Percentiles rank a stretch among this genome's conserved stretches.
Evolutionary conservation across 176 grass and related monocot genomes (phyloP).

Genomic region (Elymus sibiricus): DNA sequence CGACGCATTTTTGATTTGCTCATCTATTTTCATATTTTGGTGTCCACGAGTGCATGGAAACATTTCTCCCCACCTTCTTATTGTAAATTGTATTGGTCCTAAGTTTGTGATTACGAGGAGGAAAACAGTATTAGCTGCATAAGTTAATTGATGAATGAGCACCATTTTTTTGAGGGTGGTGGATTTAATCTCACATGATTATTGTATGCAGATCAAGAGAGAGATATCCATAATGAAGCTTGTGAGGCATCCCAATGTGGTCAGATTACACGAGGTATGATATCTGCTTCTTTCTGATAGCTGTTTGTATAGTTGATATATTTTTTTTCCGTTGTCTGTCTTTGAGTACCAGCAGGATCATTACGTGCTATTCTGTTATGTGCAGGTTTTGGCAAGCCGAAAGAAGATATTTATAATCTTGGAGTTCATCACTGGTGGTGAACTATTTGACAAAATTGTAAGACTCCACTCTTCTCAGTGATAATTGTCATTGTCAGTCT

Average conservation of each 20-base stretch:
- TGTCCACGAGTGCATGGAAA: background rate
- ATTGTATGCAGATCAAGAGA: constrained; percentile 78
- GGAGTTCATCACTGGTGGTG: constrained; percentile 94
- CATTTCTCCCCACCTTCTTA: background rate
- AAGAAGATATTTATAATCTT: constrained; percentile 99
- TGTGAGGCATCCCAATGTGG: constrained; percentile 95
- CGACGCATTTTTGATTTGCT: background rate
- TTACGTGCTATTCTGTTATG: constrained; percentile 31
- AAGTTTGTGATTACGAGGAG: background rate
- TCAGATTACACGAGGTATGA: constrained; percentile 76
- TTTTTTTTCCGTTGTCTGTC: background rate
- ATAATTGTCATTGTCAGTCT: constrained; percentile 22
- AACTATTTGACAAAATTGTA: constrained; percentile 99
- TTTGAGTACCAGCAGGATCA: background rate
- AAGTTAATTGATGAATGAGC: constrained; percentile 20
- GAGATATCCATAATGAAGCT: constrained; percentile 99
- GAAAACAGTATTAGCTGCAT: constrained; percentile 4
- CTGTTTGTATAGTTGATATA: background rate
- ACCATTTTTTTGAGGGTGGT: background rate
- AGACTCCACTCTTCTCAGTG: constrained; percentile 19
- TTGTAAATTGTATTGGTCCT: background rate
- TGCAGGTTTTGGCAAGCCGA: constrained; percentile 93
- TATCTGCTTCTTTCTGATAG: background rate
- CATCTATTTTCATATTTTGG: background rate
- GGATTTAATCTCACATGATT: background rate